Evolutionary conservation across 495 filamentous ascomycete species (phyloP), one percentile per base, ranked within the genome.

Genomic region (Rhizodiscina lignyota): DNA sequence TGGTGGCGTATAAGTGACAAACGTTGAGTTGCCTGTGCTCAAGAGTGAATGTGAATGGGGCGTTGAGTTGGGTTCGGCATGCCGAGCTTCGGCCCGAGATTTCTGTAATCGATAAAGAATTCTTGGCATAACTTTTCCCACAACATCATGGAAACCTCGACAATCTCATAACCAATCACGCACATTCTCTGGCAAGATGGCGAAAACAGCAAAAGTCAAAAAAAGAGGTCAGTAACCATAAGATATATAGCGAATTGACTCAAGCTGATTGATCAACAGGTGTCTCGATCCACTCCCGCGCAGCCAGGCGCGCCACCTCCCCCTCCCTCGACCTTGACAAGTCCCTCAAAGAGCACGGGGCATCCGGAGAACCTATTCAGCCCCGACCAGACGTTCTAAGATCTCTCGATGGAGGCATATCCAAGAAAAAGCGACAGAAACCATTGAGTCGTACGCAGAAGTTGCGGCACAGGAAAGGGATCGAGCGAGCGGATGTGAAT

Each of bases 241-340:
- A 16, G 16, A 4, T 6, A 10, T 10, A 6, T 15, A 35, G 30
- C 13, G 18, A 11, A 30, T 12, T 18, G 24, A 15, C 19, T 15
- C 23, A 18, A 13, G 18, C 35, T 31, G 32, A 10, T 16, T 21
- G 17, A 21, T 30, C 17, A 6, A 8, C 27, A 16, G 13, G 27
- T 5, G 5, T 10, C 18, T 17, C 66, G 2, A 40, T 67, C 33
- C 78, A 78, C 56, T 82, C 81, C 34, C 76, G 81, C 22, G 77
- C 76, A 19, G 77, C 76, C 43, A 67, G 77, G 47, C 73, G 83
- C 34, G 80, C 68, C 26, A 70, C 68, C 18, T 79, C 78, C 11
- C 78, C 76, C 10, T 64, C 72, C 51, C 68, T 82, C 54, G 61
- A 84, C 50, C 62, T 72, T 40, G 79, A 85, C 59, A 82, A 83